A percentile compares a stretch with the other conserved stretches of the same genome.
Conservation (phyloP, 2,329 filamentous ascomycete genomes). For the Leptographium galeiforme region DNA sequence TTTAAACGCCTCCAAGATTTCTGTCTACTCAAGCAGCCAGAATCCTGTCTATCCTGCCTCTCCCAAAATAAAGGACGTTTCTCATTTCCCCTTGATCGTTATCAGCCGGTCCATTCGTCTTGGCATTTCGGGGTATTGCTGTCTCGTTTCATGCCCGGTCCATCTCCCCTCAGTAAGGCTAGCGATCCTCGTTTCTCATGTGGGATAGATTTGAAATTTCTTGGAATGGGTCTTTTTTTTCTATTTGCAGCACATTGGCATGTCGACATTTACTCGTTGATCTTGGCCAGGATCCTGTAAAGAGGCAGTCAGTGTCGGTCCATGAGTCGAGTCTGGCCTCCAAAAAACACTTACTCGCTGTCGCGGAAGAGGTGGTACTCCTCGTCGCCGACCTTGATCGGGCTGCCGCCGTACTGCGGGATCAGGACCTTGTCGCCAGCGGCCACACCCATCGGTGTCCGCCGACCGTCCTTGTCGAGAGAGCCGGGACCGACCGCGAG, state of each 20-base stretch:
- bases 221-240: conserved; percentile 10
- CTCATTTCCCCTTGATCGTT: background rate
- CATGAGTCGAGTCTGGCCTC: background rate
- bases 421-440: conserved; percentile 90
- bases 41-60: background rate
- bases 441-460: conserved; percentile 68
- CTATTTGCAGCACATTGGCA: background rate
- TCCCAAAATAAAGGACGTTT: background rate
- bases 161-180: background rate
- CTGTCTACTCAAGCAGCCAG: background rate
- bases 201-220: background rate
- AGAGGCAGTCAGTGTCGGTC: background rate
- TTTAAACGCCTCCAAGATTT: background rate
- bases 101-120: background rate
- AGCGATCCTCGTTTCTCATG: background rate
- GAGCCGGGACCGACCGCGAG: conserved; percentile 86
- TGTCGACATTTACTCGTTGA: conserved; percentile 65
- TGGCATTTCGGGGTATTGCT: background rate
- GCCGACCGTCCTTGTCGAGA: conserved; percentile 78
- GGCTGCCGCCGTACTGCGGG: conserved; percentile 89
- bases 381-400: conserved; percentile 94
- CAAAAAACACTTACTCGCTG: conserved; percentile 65
- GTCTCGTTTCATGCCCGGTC: background rate
- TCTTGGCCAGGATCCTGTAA: conserved; percentile 85
- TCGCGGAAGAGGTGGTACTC: conserved; percentile 95